phyloP scores from a whole-genome alignment of 2,329 filamentous ascomycete species.

The Colletotrichum horii region DNA sequence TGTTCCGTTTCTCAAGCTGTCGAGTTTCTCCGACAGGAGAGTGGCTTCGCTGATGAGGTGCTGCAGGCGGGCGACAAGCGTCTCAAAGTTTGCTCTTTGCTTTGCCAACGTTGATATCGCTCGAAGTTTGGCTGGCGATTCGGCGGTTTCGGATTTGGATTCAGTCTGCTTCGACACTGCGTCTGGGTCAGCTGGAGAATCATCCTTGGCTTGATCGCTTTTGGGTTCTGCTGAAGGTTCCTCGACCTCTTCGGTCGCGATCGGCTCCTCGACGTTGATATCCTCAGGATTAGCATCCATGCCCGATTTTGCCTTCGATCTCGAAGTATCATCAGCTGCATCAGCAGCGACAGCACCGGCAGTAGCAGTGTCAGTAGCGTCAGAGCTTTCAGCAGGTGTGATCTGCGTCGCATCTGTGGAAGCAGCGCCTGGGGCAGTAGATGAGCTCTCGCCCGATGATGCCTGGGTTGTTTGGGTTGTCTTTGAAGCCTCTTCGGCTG shows the following conservation, averaged over 20 bases:
- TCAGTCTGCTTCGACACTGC: neutral
- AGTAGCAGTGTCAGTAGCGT: neutral
- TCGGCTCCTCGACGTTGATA: constrained; percentile 47
- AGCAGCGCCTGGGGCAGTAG: neutral
- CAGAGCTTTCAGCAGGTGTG: neutral
- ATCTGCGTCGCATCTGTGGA: neutral
- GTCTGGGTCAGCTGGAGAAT: neutral
- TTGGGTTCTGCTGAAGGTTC: constrained; percentile 29
- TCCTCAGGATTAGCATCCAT: constrained; percentile 44
- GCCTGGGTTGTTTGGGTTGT: neutral
- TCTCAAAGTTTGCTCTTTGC: constrained; percentile 38
- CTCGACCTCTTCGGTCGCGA: neutral
- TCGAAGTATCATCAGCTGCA: neutral
- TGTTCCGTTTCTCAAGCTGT: constrained; percentile 25
- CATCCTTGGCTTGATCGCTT: neutral
- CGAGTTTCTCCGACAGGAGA: constrained; percentile 33
- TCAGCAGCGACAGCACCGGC: neutral
- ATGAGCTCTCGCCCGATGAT: neutral
- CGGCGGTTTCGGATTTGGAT: constrained; percentile 8
- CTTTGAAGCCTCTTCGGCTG: neutral
- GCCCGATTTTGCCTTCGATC: neutral
- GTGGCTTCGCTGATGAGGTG: constrained; percentile 34
- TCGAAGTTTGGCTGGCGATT: neutral
- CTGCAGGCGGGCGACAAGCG: constrained; percentile 36
- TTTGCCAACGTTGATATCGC: constrained; percentile 27